Evolutionary conservation across 176 grass and related monocot genomes (phyloP).

Genomic region (Melocanna baccifera): DNA sequence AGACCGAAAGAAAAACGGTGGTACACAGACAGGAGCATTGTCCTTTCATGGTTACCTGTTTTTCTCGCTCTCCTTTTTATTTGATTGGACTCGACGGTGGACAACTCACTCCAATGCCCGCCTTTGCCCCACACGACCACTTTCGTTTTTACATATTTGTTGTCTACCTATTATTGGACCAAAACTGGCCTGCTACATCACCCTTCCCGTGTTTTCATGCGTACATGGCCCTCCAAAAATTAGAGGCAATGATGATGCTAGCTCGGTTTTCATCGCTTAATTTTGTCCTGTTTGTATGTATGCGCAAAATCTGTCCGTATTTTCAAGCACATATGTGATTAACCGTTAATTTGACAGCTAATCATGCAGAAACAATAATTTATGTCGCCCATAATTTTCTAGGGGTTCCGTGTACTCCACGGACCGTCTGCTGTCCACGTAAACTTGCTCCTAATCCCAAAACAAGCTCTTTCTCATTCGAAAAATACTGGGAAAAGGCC

Average conservation of each 20-base stretch:
- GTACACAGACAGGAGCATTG: no score
- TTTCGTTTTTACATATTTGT: background rate
- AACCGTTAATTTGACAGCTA: background rate
- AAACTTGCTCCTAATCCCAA: background rate
- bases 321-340: background rate
- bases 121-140: background rate
- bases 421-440: background rate
- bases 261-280: background rate
- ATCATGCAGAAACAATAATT: background rate
- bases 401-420: background rate
- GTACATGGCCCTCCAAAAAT: background rate
- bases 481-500: background rate
- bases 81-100: constrained; percentile 26
- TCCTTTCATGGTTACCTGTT: no score
- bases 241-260: no score
- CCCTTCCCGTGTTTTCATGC: background rate
- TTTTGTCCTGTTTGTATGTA: background rate
- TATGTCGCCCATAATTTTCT: background rate
- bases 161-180: constrained; percentile 25
- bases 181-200: background rate
- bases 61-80: background rate
- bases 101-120: background rate
- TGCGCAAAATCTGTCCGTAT: background rate
- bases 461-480: background rate
- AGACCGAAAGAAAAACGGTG: no score